A percentile compares a stretch with the other conserved stretches of the same genome.
Conservation (phyloP, 2,329 filamentous ascomycete genomes). For the Neospermospora avenae region DNA sequence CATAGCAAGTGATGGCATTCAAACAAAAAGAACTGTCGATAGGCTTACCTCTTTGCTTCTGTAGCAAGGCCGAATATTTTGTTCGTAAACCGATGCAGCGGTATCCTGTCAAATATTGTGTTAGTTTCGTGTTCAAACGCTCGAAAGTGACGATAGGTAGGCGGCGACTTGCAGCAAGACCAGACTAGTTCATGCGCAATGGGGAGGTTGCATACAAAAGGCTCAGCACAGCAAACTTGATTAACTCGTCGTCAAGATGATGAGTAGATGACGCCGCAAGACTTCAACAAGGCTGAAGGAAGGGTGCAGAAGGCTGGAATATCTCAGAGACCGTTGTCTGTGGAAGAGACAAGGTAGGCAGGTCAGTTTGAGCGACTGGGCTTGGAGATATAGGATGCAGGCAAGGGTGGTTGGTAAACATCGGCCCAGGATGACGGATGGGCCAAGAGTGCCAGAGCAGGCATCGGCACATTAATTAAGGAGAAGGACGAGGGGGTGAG, state of each 20-base stretch:
- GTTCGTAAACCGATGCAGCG: not conserved
- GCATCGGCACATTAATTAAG: constrained; percentile 32
- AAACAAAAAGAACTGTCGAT: constrained; percentile 7
- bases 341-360: constrained; percentile 29
- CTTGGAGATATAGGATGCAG: constrained; percentile 33
- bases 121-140: constrained; percentile 19
- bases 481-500: constrained; percentile 26
- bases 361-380: constrained; percentile 25
- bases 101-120: constrained; percentile 11
- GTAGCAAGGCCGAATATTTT: not conserved
- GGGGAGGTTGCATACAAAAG: constrained; percentile 27
- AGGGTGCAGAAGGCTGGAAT: constrained; percentile 21
- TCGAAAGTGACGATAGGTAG: constrained; percentile 12
- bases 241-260: not conserved
- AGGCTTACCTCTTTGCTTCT: constrained; percentile 12
- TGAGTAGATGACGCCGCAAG: constrained; percentile 7
- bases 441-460: constrained; percentile 15
- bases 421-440: constrained; percentile 9
- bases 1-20: not conserved
- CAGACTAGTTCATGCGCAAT: constrained; percentile 22
- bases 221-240: not conserved
- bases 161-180: constrained; percentile 14
- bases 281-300: constrained; percentile 19
- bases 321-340: constrained; percentile 27
- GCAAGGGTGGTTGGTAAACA: constrained; percentile 34